A percentile compares a stretch with the other conserved stretches of the same genome.
Conservation (phyloP, 441 rosid species). For the Isatis lusitanica region DNA sequence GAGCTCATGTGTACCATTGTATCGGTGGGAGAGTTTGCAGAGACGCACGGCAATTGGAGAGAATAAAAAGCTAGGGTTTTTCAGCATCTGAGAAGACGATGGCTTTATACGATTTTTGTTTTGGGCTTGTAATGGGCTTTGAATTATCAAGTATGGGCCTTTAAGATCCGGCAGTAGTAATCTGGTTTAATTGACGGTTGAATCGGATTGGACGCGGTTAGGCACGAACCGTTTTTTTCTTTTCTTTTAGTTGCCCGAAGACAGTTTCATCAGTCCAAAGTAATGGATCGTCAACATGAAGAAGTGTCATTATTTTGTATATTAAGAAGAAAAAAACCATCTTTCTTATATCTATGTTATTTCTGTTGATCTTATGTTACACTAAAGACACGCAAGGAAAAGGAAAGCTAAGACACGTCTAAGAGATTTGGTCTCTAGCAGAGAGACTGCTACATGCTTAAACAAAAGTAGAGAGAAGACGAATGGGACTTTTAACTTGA, state of each 20-base stretch:
- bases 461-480: neutral
- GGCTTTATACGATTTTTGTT: neutral
- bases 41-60: conserved; percentile 5
- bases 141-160: neutral
- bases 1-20: conserved; percentile 23
- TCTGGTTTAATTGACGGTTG: too few relatives aligned
- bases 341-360: neutral
- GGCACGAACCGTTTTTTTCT: too few relatives aligned
- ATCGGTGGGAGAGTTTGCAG: conserved; percentile 8
- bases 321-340: too few relatives aligned
- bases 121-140: conserved; percentile 24
- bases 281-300: too few relatives aligned
- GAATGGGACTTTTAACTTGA: neutral
- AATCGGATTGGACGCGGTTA: too few relatives aligned
- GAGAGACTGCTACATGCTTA: neutral
- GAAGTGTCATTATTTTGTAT: too few relatives aligned
- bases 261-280: too few relatives aligned
- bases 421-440: neutral
- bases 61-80: conserved; percentile 24
- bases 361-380: neutral
- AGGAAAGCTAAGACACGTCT: neutral
- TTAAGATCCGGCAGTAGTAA: too few relatives aligned
- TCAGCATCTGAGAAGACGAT: neutral
- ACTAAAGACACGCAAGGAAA: neutral
- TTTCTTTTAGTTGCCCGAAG: too few relatives aligned